Evolutionary conservation across 2,329 filamentous ascomycete species (phyloP).

Genomic region (Bipolaris sorokiniana): DNA sequence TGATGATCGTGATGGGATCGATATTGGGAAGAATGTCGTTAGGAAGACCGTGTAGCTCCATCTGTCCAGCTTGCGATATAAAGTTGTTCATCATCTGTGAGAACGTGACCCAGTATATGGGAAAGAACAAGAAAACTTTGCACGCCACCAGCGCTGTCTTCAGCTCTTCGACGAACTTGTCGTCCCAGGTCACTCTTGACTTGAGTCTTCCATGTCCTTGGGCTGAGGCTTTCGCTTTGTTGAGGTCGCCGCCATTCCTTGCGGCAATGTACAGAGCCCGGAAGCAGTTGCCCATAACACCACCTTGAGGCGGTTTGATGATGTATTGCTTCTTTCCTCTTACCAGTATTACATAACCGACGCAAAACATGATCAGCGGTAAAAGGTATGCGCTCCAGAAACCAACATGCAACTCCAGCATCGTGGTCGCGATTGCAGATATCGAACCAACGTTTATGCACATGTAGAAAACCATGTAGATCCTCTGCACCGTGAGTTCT

Average conservation of each 20-base stretch:
- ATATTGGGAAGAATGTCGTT: conserved; percentile 59
- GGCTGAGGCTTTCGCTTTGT: conserved; percentile 69
- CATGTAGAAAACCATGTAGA: conserved; percentile 70
- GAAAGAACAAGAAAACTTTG: conserved; percentile 67
- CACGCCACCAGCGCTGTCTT: conserved; percentile 70
- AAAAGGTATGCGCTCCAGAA: conserved; percentile 74
- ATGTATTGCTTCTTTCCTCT: conserved; percentile 44
- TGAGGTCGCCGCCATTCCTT: conserved; percentile 58
- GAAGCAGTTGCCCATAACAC: conserved; percentile 56
- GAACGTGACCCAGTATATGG: conserved; percentile 55
- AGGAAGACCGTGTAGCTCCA: conserved; percentile 55
- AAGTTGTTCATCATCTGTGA: conserved; percentile 58
- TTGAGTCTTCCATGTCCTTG: conserved; percentile 50
- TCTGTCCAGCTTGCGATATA: conserved; percentile 55
- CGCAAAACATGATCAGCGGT: conserved; percentile 68
- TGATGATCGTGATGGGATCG: conserved; percentile 54
- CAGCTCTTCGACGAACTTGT: conserved; percentile 74
- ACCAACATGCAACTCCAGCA: conserved; percentile 71
- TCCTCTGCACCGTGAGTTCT: conserved; percentile 54
- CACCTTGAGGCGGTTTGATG: conserved; percentile 47
- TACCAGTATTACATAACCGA: conserved; percentile 62
- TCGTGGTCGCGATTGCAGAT: conserved; percentile 70
- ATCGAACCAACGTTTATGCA: conserved; percentile 76
- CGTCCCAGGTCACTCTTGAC: conserved; percentile 63
- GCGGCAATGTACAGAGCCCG: conserved; percentile 63